Base-by-base conservation (phyloP, 129 eudicot genomes). In the Ambrosia trifida region DNA sequence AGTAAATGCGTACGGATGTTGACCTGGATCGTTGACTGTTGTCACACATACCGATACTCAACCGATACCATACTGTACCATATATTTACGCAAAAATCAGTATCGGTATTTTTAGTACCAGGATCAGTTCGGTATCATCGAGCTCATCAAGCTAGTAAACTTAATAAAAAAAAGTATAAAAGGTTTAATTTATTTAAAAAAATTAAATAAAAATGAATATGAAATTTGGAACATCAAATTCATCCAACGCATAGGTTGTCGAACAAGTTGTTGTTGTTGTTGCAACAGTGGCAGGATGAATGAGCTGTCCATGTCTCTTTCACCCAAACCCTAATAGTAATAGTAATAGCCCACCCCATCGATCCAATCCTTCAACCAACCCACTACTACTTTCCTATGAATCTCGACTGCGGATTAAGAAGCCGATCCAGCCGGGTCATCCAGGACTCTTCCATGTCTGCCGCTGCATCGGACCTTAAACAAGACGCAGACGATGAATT, bases 391-490 rank as follows among this genome's bases (percentile, higher is more conserved):
- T 28, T 14, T 49, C 14, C 20, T 68, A 79, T 78, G 80, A 88
- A 82, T 77, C 79, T 85, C 0, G 82, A 79, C 57, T 80, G 72
- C 17, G 70, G 85, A 0, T 83, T 80, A 64, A 78, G 79, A 67
- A 79, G 83, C 61, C 74, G 95, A 82, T 84, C 97, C 4, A 67
- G 88, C 78, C 84, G 90, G 46, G 88, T 84, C 3, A 88, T 85
- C 28, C 89, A 82, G 72, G 95, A 85, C 76, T 82, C 83, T 33
- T 73, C 88, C 19, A 40, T 70, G 68, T 76, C 76, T 59, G 69
- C 41, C 16, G 82, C 65, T 57, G 76, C 78, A 51, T 56, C 50
- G 77, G 68, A 12, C 40, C 24, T 41, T 11, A 70, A 30, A 41
- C 76, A 38, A 32, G 49, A 41, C 7, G 70, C 16, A 18, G 72